These are phyloP conservation scores for Oryza longistaminata DNA, from an alignment of 176 grass and related monocot species.

Conservation along the genomic window DNA sequence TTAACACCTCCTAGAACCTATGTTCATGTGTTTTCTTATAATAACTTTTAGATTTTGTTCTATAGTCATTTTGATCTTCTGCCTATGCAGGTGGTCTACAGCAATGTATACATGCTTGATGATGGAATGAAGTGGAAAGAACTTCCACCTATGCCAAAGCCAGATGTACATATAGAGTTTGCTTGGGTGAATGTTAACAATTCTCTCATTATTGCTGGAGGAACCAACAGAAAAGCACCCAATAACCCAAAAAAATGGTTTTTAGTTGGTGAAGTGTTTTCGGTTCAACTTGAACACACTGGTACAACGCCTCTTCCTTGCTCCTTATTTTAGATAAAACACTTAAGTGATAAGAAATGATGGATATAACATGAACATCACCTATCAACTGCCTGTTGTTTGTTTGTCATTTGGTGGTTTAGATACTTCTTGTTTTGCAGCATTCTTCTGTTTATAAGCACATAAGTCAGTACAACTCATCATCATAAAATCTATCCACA, in stretches of 20 bases:
- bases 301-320: constrained; percentile 39
- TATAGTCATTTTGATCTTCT: constrained; percentile 8
- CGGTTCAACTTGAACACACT: constrained; percentile 80
- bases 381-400: not conserved
- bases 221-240: constrained; percentile 95
- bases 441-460: not conserved
- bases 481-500: not conserved
- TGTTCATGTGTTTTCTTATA: constrained; percentile 33
- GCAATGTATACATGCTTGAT: constrained; percentile 95
- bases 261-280: constrained; percentile 91
- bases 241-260: constrained; percentile 83
- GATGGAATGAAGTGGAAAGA: constrained; percentile 74
- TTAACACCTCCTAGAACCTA: not conserved
- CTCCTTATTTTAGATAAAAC: not conserved
- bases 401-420: not conserved
- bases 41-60: not conserved
- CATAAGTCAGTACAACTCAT: not conserved
- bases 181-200: constrained; percentile 91
- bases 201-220: constrained; percentile 84
- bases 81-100: constrained; percentile 75
- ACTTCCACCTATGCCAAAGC: constrained; percentile 83
- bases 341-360: not conserved
- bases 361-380: not conserved
- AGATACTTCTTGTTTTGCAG: not conserved
- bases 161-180: constrained; percentile 97